Evolutionary conservation across 306 rosid genomes (phyloP).

Genomic region (Gillenia trifoliata): DNA sequence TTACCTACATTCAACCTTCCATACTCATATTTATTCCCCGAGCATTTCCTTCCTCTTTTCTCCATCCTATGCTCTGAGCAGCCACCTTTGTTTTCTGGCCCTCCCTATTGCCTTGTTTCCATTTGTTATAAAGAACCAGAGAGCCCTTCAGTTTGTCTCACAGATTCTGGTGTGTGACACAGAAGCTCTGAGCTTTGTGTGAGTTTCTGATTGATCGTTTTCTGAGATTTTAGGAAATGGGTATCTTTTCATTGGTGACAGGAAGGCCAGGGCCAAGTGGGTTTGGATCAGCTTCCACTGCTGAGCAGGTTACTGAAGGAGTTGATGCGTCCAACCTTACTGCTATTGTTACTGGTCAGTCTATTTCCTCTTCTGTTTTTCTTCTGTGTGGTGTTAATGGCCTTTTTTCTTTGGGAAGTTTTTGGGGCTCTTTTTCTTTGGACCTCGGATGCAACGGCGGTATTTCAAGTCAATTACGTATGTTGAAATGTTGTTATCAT

Average conservation of each 20-base stretch:
- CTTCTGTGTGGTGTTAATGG: neutral
- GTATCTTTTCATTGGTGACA: constrained; percentile 51
- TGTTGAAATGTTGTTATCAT: no score
- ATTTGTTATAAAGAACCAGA: no score
- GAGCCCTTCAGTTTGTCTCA: neutral
- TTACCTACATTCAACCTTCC: constrained; percentile 23
- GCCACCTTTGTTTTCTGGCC: neutral
- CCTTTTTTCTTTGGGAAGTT: neutral
- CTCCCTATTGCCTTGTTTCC: neutral
- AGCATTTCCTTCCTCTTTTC: constrained; percentile 22
- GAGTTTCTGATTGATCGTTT: neutral
- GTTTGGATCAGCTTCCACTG: constrained; percentile 86
- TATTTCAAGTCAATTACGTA: no score
- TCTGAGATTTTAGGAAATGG: constrained; percentile 15
- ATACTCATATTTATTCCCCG: constrained; percentile 7
- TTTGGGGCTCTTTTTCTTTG: no score
- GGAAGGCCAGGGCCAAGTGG: constrained; percentile 77
- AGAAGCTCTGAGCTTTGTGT: neutral
- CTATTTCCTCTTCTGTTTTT: neutral
- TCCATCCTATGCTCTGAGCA: neutral
- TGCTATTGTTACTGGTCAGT: constrained; percentile 35
- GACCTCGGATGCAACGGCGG: no score
- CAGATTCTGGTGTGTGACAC: no score
- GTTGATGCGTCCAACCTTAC: no score
- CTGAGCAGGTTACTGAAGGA: constrained; percentile 34